Evolutionary conservation across 2,329 filamentous ascomycete species (phyloP), one percentile per base, ranked within the genome.

Genomic region (Scleromitrula shiraiana): DNA sequence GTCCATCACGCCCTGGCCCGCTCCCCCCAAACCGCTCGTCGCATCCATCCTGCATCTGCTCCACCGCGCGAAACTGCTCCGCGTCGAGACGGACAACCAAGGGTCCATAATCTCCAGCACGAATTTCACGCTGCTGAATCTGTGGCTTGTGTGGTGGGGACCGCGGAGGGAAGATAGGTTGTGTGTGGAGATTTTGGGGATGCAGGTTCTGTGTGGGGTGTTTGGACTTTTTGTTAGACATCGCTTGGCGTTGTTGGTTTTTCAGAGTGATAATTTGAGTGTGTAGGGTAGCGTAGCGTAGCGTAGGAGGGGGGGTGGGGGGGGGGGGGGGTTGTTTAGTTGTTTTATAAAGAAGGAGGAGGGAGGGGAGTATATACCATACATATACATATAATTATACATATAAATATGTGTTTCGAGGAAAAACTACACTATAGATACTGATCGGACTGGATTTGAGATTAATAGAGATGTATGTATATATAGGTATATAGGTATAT

Each of bases 121-220:
- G 55, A 98, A 98, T 67, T 76, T 98, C 54, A 98, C 93, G 7
- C 77, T 98, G 40, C 74, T 98, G 56, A 98, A 98, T 64, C 75
- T 98, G 48, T 98, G 91, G 91, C 73, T 98, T 53, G 87, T 97
- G 43, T 95, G 89, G 87, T 83, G 90, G 64, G 93, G 93, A 0
- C 90, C 93, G 2, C 78, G 95, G 74, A 78, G 86, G 53, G 93
- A 98, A 66, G 86, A 95, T 67, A 76, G 79, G 38, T 73, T 98
- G 46, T 87, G 88, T 22, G 71, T 80, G 62, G 88, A 93, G 65
- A 75, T 98, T 52, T 77, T 93, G 38, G 69, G 70, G n/a, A 76
- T 96, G 67, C 93, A 98, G 72, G 71, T 79, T 14, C 66, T 75
- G 4, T 77, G 85, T 53, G 93, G 93, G 7, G 65, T 94, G n/a